Percentiles rank a stretch among this genome's conserved stretches.
Conservation (phyloP, 2,329 filamentous ascomycete genomes). For the Trichophyton mentagrophytes region DNA sequence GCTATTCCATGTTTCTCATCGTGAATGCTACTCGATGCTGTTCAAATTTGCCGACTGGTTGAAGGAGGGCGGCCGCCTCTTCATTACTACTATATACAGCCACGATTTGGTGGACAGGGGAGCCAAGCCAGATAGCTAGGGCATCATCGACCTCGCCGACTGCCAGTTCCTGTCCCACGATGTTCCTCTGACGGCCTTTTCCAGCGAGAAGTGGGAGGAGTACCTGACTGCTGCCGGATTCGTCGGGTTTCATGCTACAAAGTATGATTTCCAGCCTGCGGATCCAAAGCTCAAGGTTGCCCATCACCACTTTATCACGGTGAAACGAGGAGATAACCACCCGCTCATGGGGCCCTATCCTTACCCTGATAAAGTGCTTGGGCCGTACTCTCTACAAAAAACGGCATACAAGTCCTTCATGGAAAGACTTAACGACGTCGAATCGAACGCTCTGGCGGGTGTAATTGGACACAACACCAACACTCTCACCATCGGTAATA, state of each 20-base stretch:
- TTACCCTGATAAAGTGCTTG: not conserved
- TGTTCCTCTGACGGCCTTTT: not conserved
- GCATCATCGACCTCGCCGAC: slow-evolving; percentile 1
- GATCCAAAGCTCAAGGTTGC: not conserved
- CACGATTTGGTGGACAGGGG: not conserved
- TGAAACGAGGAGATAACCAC: not conserved
- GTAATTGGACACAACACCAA: not conserved
- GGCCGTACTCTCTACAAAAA: not conserved
- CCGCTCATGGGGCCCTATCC: not conserved
- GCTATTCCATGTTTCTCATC: slow-evolving; percentile 11
- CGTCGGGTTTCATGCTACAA: not conserved
- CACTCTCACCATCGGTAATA: not conserved
- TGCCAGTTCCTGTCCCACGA: not conserved
- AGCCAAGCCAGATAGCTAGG: not conserved
- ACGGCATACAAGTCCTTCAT: not conserved
- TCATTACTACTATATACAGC: slow-evolving; percentile 10
- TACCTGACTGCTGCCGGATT: slow-evolving; percentile 1
- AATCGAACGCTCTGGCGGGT: not conserved
- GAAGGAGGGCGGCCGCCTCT: slow-evolving; percentile 6
- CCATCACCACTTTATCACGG: not conserved
- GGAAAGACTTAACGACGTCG: not conserved
- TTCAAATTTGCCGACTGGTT: slow-evolving; percentile 13
- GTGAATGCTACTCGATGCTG: slow-evolving; percentile 9
- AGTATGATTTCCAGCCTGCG: not conserved
- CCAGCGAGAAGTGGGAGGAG: not conserved